phyloP scores from a whole-genome alignment of 306 rosid species.

The Carpinus viminea region DNA sequence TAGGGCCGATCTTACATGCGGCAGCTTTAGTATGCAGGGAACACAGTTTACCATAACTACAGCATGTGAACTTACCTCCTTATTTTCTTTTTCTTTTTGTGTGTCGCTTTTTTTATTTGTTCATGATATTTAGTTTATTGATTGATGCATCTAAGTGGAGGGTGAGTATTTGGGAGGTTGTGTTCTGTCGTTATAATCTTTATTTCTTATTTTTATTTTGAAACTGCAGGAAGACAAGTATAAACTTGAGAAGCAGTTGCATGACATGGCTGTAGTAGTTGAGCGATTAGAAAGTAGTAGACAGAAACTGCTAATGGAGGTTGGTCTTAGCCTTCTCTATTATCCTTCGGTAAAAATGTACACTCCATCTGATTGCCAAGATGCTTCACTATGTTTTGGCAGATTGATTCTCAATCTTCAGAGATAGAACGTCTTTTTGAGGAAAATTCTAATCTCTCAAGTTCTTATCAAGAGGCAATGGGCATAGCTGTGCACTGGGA shows the following conservation, averaged over 20 bases:
- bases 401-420: constrained; percentile 91
- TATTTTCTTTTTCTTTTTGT: constrained; percentile 10
- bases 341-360: constrained; percentile 6
- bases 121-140: neutral
- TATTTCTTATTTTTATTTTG: constrained; percentile 5
- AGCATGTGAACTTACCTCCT: neutral
- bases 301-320: constrained; percentile 91
- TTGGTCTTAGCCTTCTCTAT: constrained; percentile 25
- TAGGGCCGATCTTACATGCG: neutral
- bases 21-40: neutral
- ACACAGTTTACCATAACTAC: neutral
- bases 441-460: constrained; percentile 75
- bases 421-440: constrained; percentile 92
- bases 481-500: constrained; percentile 66
- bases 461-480: constrained; percentile 66
- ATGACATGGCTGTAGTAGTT: constrained; percentile 88
- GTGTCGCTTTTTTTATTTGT: constrained; percentile 25
- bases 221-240: constrained; percentile 75
- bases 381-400: constrained; percentile 38
- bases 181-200: constrained; percentile 6
- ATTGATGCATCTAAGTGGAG: constrained; percentile 8
- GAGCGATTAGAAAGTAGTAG: constrained; percentile 93
- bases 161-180: neutral
- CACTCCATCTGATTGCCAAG: constrained; percentile 27
- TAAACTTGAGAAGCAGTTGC: constrained; percentile 84